These are phyloP conservation scores for Gossypium turneri DNA, from an alignment of 345 rosid species.

Conservation along the genomic window DNA sequence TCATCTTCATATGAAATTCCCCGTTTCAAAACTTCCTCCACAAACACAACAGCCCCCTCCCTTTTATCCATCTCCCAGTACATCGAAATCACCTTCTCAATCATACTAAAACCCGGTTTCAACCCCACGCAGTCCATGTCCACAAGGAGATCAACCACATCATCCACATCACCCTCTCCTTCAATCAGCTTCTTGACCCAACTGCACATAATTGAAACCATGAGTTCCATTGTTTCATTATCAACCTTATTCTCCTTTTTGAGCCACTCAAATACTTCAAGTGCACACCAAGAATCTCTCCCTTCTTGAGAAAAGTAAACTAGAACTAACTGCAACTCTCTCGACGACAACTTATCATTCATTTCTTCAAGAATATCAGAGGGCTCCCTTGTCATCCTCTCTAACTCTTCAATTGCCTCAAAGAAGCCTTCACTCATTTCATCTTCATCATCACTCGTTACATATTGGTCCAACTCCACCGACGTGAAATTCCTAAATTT, in stretches of 20 bases:
- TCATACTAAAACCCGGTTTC: slow-evolving; percentile 83
- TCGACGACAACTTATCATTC: slow-evolving; percentile 72
- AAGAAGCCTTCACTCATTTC: slow-evolving; percentile 79
- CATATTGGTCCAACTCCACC: slow-evolving; percentile 56
- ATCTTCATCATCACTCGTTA: slow-evolving; percentile 66
- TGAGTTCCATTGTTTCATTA: slow-evolving; percentile 85
- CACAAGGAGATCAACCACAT: slow-evolving; percentile 68
- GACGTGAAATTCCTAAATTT: slow-evolving; percentile 42
- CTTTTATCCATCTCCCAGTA: slow-evolving; percentile 75
- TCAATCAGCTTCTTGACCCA: slow-evolving; percentile 79
- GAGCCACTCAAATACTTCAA: slow-evolving; percentile 93
- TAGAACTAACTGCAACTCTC: slow-evolving; percentile 72
- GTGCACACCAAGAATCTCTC: slow-evolving; percentile 93
- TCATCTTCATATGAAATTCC: slow-evolving; percentile 41
- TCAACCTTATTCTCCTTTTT: slow-evolving; percentile 77
- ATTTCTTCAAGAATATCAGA: slow-evolving; percentile 82
- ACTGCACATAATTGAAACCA: slow-evolving; percentile 86
- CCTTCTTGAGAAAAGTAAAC: slow-evolving; percentile 96
- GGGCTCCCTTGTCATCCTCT: slow-evolving; percentile 86
- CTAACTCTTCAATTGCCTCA: slow-evolving; percentile 84
- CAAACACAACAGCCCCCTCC: slow-evolving; percentile 58
- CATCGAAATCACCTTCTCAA: slow-evolving; percentile 86
- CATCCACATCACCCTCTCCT: slow-evolving; percentile 52
- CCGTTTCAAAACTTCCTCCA: slow-evolving; percentile 60
- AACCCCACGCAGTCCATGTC: slow-evolving; percentile 94